Percentiles rank a stretch among this genome's conserved stretches.
Evolutionary conservation across 176 grass and related monocot species (phyloP).

Genomic region (Miscanthus lutarioriparius): DNA sequence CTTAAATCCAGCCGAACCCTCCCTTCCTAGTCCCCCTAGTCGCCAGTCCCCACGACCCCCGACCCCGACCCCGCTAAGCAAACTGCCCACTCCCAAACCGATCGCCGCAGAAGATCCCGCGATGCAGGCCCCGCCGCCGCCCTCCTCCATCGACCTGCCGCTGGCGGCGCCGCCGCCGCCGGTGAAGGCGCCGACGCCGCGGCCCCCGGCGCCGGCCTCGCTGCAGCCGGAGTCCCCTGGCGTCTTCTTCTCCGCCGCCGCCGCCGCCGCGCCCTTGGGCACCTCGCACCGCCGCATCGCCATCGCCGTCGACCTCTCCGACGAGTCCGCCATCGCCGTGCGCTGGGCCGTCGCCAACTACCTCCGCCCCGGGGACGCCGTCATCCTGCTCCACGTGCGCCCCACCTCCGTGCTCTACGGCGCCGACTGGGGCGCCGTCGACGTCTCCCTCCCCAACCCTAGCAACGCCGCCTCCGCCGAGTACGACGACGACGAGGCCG

Average conservation of each 20-base stretch:
- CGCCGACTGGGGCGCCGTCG: conserved; percentile 89
- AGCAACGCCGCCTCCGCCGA: background rate
- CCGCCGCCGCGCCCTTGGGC: conserved; percentile 42
- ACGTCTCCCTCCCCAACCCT: conserved; percentile 53
- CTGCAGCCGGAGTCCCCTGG: conserved; percentile 77
- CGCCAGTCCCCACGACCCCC: background rate
- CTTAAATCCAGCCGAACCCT: too few species aligned
- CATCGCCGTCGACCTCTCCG: conserved; percentile 90
- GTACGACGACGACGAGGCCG: conserved; percentile 47
- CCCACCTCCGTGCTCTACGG: conserved; percentile 86
- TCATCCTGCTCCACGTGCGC: conserved; percentile 92
- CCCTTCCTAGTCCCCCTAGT: background rate
- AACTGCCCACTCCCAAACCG: background rate
- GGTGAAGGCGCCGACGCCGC: conserved; percentile 61
- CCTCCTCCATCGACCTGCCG: conserved; percentile 53
- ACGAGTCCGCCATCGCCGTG: conserved; percentile 80
- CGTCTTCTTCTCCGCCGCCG: conserved; percentile 70
- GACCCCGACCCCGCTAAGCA: background rate
- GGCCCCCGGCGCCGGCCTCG: conserved; percentile 48
- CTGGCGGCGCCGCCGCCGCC: conserved; percentile 45
- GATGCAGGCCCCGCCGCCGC: conserved; percentile 45
- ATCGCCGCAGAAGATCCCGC: conserved; percentile 29
- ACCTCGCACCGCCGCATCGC: conserved; percentile 80
- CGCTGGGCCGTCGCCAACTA: conserved; percentile 92
- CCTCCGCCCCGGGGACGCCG: conserved; percentile 90